Conservation (phyloP, 1,284 basidiomycete species). For the Pisolithus thermaeus region DNA sequence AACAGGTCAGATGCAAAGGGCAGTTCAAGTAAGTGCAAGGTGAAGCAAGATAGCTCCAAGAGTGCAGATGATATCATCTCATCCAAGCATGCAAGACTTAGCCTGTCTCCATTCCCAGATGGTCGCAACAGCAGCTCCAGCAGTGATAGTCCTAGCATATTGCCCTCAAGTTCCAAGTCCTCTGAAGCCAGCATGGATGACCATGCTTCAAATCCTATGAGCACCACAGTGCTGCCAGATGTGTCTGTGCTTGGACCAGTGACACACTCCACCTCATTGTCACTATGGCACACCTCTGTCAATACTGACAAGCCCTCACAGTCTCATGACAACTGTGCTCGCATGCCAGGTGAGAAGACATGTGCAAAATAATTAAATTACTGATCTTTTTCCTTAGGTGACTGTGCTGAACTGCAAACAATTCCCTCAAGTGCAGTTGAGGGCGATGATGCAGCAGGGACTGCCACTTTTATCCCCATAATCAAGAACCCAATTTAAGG, state of each 20-base stretch:
- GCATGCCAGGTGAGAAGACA: neutral
- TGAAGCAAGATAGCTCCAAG: neutral
- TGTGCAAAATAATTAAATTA: neutral
- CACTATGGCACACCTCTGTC: neutral
- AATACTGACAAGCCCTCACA: neutral
- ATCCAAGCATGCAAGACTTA: neutral
- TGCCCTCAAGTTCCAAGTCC: neutral
- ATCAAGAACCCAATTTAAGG: neutral
- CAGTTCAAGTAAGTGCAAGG: neutral
- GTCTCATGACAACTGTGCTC: neutral
- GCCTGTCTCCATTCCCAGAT: neutral
- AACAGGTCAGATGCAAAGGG: neutral
- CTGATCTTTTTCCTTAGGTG: neutral
- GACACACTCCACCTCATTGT: neutral
- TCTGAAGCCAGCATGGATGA: no score
- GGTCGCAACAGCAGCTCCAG: neutral
- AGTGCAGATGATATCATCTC: neutral
- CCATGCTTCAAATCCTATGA: no score
- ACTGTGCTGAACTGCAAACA: neutral
- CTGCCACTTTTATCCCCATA: neutral
- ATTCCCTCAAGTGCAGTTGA: no score
- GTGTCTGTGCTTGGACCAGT: neutral
- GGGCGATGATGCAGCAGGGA: neutral
- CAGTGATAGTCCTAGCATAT: neutral
- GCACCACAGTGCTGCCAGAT: neutral